Base-by-base conservation (phyloP, 768 basidiomycete species). In the Fomitopsis pulvina region DNA sequence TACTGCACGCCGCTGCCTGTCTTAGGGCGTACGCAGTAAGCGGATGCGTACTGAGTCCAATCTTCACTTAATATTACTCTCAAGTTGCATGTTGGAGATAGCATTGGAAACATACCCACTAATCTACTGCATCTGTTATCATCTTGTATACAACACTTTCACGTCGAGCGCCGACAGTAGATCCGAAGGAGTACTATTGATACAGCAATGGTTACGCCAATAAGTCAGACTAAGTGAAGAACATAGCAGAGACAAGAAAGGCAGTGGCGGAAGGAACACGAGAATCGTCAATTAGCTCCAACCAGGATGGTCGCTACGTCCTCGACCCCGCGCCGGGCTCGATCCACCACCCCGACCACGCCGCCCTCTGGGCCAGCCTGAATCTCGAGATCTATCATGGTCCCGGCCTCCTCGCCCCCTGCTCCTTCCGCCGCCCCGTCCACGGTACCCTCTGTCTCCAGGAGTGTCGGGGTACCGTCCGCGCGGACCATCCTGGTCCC, bases 281-380 rank as follows among this genome's bases (percentile, higher is more conserved):
- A 28, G 28, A 46, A 29, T 32, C 9, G 26, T 44, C 16, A 18
- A 8, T 50, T 38, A 45, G 27, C 47, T 41, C 44, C 53, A 54
- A n/a, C 45, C 48, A 32, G 34, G 29, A 12, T 42, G 26, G 10
- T 42, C 40, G 11, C 26, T 27, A 30, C 52, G 38, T 8, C 53
- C 53, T 11, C 50, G 30, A 26, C 47, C 52, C 11, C 52, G 53
- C 25, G 18, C 32, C 32, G 50, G 43, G 26, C 50, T 51, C 4
- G 51, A 42, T 12, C 41, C 44, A 25, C 55, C 48, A 41, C 52
- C 54, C 4, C 55, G 37, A 14, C 59, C 56, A 32, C 63, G 57
- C 10, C 48, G 54, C n/a, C 68, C 66, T 39, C 78, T 72, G 40
- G 76, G 75, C 81, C 81, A 84, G 1, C 80, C 79, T 27, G 78